Conservation (phyloP, 2,329 filamentous ascomycete genomes). For the Venturia pyrina region DNA sequence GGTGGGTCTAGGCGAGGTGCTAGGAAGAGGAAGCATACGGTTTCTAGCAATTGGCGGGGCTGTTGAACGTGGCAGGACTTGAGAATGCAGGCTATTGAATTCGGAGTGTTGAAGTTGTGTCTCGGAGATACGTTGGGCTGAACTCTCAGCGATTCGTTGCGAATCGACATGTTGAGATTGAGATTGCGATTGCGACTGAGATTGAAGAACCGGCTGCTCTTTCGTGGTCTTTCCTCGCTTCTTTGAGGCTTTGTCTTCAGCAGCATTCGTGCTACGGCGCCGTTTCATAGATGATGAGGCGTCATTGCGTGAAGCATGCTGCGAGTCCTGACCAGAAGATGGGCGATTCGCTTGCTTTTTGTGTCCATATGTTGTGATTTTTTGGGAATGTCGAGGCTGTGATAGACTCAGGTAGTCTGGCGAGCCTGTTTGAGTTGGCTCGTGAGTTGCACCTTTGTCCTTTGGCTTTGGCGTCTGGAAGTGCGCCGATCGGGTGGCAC, state of each 20-base stretch:
- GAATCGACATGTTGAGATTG: not conserved
- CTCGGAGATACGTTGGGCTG: not conserved
- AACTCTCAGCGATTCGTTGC: not conserved
- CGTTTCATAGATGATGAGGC: not conserved
- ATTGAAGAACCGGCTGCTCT: not conserved
- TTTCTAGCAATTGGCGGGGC: not conserved
- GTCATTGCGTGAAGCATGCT: not conserved
- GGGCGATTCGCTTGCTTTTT: not conserved
- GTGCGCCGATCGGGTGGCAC: not conserved
- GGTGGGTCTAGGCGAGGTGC: not conserved
- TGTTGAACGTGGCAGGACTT: not conserved
- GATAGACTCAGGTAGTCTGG: not conserved
- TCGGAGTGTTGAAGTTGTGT: not conserved
- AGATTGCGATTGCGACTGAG: not conserved
- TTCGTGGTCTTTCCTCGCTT: not conserved
- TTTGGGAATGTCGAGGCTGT: not conserved
- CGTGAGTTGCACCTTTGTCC: not conserved
- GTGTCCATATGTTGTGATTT: not conserved
- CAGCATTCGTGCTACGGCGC: not conserved
- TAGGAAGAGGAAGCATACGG: not conserved
- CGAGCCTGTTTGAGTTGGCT: not conserved
- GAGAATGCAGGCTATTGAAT: not conserved
- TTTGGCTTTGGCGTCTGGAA: conserved; percentile 1
- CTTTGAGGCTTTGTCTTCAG: not conserved
- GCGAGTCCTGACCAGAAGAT: not conserved